These are phyloP conservation scores for Sclerotinia minor DNA, from an alignment of 2,329 filamentous ascomycete genomes.

Conservation along the genomic window DNA sequence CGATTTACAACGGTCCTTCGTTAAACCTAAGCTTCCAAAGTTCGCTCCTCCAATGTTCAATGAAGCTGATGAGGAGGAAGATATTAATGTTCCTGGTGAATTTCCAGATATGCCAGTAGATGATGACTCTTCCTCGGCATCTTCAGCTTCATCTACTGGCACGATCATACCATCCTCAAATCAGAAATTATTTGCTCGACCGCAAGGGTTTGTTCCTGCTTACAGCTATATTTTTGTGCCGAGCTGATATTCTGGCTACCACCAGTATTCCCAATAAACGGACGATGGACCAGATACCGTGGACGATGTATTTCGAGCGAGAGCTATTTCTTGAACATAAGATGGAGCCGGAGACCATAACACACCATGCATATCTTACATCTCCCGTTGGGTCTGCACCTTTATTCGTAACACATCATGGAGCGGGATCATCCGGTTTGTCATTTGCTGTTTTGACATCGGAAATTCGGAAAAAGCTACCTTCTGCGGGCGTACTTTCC, in stretches of 20 bases:
- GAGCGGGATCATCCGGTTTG: slow-evolving; percentile 87
- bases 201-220: slow-evolving; percentile 57
- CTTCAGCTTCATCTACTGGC: slow-evolving; percentile 80
- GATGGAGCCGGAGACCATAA: slow-evolving; percentile 50
- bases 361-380: slow-evolving; percentile 84
- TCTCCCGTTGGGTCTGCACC: slow-evolving; percentile 73
- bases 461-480: slow-evolving; percentile 74
- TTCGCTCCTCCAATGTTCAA: slow-evolving; percentile 58
- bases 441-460: slow-evolving; percentile 82
- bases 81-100: slow-evolving; percentile 42
- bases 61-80: slow-evolving; percentile 50
- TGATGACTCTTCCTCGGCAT: slow-evolving; percentile 70
- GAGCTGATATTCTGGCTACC: slow-evolving; percentile 26
- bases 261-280: slow-evolving; percentile 39
- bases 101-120: slow-evolving; percentile 48
- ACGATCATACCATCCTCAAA: slow-evolving; percentile 82
- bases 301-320: slow-evolving; percentile 88
- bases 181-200: slow-evolving; percentile 71
- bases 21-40: slow-evolving; percentile 69
- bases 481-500: slow-evolving; percentile 79
- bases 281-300: slow-evolving; percentile 50
- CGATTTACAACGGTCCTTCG: slow-evolving; percentile 76
- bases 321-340: slow-evolving; percentile 71
- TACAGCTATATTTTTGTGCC: slow-evolving; percentile 9
- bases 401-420: slow-evolving; percentile 91